Evolutionary conservation across 345 rosid genomes (phyloP), one percentile per base, ranked within the genome.

Genomic region (Aethionema arabicum): DNA sequence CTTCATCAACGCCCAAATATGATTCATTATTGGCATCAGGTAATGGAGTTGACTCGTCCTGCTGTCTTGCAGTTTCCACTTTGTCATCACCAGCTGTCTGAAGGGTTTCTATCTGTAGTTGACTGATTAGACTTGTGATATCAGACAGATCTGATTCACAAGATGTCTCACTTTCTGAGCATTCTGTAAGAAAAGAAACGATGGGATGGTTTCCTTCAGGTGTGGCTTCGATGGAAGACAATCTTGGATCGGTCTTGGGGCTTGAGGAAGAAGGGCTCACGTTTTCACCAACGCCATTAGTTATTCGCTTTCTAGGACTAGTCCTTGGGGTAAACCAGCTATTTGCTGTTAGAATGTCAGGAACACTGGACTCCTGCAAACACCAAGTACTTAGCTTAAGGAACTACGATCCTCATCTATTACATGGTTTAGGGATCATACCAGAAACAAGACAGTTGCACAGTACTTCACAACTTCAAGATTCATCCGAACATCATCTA

Each of bases 371-470:
- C 53, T 68, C 64, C 96, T 91, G 78, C 38, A 64, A 15, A 43
- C 35, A 64, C 38, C 41, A 56, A 70, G 5, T n/a, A 35, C 16
- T 30, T 14, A 16, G 15, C 47, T 47, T 16, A 7, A 16, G 0
- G 27, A 21, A 21, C 27, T 21, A 21, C 2, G 27, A 21, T 21
- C 27, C 27, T 21, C 2, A 21, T 21, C 27, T 21, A 21, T 21
- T 21, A 21, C 27, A 21, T 21, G 27, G 27, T 21, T 21, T 21
- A 21, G 27, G 27, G 27, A 21, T 21, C 67, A 67, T 77, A 89
- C 95, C 95, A 92, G 65, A 74, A 92, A 83, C 58, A 92, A 75
- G 65, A 89, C 98, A 2, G 96, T 81, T 13, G 96, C 95, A 76
- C 96, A 92, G 42, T 78, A 70, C 70, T 92, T 92, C 21, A 92